Base-by-base conservation (phyloP, 2,329 filamentous ascomycete genomes). In the Cladorrhinum sp. region DNA sequence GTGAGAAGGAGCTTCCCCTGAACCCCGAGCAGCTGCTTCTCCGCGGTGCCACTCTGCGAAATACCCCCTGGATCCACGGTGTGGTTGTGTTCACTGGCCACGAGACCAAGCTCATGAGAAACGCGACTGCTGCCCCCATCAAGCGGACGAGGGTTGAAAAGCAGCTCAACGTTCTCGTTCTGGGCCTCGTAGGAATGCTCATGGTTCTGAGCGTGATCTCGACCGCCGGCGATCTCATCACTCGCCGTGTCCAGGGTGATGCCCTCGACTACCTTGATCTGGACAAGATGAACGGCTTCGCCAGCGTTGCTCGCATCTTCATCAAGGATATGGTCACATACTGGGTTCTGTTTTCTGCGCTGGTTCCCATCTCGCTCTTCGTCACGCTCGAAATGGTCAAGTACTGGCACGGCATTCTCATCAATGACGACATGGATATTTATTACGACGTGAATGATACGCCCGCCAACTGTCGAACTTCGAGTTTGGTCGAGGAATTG, bases 31-130 rank as follows among this genome's bases (percentile, higher is more conserved):
- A 99, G 75, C 83, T 99, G 46, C 81, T 99, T 18, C 84, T 99
- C 33, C 87, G 95, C 80, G 95, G 95, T 65, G 95, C 95, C 21
- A 98, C 93, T 1, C 80, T 99, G 60, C 86, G 95, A 69, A 99
- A 99, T 71, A 99, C 95, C 1, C 94, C 93, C 28, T 99, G 95
- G 94, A 87, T 98, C 54, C 92, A 99, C 73, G 95, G 94, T 42
- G 85, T 96, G 18, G 95, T 99, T 58, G 94, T 99, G 16, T 99
- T 98, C 71, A 96, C 92, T 2, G 95, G 95, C 56, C 95, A 99
- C 75, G 95, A 99, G 78, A 98, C 95, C 6, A 99, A 99, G 77
- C 83, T 99, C 65, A 98, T 99, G 95, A 88, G 95, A 68, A 99
- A 99, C 73, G 96, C 95, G 18, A 99, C 94, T 2, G 94, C 94